A percentile compares a stretch with the other conserved stretches of the same genome.
Conservation (phyloP, 176 grass and related monocot species). For the Musa troglodytarum region DNA sequence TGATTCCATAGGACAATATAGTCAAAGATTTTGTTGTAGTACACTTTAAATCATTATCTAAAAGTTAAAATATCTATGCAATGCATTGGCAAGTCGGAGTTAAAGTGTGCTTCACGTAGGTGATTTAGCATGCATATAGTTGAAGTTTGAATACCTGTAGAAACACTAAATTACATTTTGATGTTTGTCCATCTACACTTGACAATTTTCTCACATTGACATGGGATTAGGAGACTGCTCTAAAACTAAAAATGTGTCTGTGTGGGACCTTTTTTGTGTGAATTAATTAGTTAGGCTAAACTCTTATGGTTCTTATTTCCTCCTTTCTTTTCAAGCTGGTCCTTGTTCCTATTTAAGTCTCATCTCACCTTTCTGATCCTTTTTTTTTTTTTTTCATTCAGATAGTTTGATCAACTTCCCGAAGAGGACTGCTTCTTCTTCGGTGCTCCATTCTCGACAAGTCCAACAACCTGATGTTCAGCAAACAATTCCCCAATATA, state of each 20-base stretch:
- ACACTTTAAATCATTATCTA: too few species aligned
- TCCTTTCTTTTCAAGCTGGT: not conserved
- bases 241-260: not conserved
- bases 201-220: not conserved
- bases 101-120: not conserved
- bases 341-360: not conserved
- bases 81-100: not conserved
- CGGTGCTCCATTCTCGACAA: slow-evolving; percentile 5
- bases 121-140: not conserved
- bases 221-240: not conserved
- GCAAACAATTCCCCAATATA: slow-evolving; percentile 4
- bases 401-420: slow-evolving; percentile 37
- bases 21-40: too few species aligned
- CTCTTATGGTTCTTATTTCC: not conserved
- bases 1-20: not conserved
- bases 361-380: not conserved
- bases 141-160: not conserved
- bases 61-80: too few species aligned
- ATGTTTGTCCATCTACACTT: not conserved
- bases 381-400: slow-evolving; percentile 7
- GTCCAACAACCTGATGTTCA: slow-evolving; percentile 16
- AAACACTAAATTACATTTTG: not conserved
- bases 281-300: not conserved
- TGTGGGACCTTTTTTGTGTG: not conserved
- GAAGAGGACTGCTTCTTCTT: slow-evolving; percentile 1